phyloP scores from a whole-genome alignment of 2,329 filamentous ascomycete genomes.

The Boeremia exigua region DNA sequence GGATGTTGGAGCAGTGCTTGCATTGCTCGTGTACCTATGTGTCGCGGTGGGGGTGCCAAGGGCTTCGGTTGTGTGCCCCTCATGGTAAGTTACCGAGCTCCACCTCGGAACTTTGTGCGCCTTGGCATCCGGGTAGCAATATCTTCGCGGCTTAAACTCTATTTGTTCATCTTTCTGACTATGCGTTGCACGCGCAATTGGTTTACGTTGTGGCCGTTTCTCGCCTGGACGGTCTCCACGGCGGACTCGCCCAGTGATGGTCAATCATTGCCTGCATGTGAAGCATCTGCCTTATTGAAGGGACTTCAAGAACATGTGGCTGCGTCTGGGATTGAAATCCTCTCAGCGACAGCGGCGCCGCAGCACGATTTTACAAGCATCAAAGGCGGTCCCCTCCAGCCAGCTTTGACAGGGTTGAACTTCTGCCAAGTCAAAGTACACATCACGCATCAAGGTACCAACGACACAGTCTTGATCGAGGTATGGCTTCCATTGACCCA shows the following conservation, averaged over 20 bases:
- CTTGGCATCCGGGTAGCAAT: too few relatives aligned
- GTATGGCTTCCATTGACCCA: conserved; percentile 38
- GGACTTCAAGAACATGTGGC: neutral
- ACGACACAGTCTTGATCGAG: conserved; percentile 35
- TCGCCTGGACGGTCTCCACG: neutral
- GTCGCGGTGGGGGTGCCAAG: neutral
- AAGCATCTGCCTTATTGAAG: conserved; percentile 10
- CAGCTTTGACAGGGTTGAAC: conserved; percentile 18
- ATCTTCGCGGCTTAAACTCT: neutral
- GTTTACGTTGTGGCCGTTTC: neutral
- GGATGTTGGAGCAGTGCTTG: neutral
- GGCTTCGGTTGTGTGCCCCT: conserved; percentile 5
- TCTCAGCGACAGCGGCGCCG: conserved; percentile 20
- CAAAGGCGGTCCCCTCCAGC: conserved; percentile 8
- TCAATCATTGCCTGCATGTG: conserved; percentile 9
- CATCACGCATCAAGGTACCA: conserved; percentile 25
- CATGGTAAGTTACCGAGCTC: neutral
- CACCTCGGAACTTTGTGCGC: neutral
- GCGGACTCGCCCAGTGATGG: neutral
- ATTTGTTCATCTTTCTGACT: neutral
- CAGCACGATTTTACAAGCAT: conserved; percentile 24
- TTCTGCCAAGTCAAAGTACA: conserved; percentile 35
- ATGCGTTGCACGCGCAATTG: neutral
- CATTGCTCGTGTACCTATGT: neutral
- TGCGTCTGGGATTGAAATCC: conserved; percentile 15